Percentiles rank a stretch among this genome's conserved stretches.
These are phyloP conservation scores for Eruca vesicaria DNA, from an alignment of 441 rosid species.

Conservation along the genomic window DNA sequence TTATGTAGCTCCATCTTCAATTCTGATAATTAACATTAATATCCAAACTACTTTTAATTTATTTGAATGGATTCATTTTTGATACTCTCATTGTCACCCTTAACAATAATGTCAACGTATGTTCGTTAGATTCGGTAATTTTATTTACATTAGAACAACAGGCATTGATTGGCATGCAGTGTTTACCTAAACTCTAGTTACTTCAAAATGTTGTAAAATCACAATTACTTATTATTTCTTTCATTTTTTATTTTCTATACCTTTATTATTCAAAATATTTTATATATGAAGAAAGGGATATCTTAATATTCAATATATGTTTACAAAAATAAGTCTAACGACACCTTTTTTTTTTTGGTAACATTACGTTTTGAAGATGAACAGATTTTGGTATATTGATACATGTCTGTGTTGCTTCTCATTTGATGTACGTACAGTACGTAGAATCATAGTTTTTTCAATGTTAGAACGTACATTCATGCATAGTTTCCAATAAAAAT, in stretches of 20 bases:
- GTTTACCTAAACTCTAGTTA: background rate
- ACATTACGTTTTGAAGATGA: background rate
- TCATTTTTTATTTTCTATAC: background rate
- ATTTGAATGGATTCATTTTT: background rate
- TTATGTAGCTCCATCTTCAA: constrained; percentile 13
- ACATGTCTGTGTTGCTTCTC: background rate
- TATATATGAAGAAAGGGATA: background rate
- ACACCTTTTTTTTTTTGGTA: background rate
- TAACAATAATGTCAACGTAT: constrained; percentile 11
- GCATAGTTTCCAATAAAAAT: background rate
- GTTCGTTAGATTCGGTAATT: constrained; percentile 13
- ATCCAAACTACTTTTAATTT: background rate
- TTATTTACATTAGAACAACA: constrained; percentile 4
- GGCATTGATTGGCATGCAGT: background rate
- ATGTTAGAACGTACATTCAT: background rate
- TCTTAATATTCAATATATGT: background rate
- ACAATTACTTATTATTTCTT: background rate
- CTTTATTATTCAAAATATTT: background rate
- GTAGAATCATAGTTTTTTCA: background rate
- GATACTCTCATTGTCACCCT: background rate
- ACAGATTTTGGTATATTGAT: background rate
- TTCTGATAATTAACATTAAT: background rate
- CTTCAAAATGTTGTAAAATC: background rate
- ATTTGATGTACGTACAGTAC: background rate
- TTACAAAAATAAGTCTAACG: background rate